These are phyloP conservation scores for Zygoascus flipseniorum DNA, from an alignment of 805 yeast species.

Conservation along the genomic window DNA sequence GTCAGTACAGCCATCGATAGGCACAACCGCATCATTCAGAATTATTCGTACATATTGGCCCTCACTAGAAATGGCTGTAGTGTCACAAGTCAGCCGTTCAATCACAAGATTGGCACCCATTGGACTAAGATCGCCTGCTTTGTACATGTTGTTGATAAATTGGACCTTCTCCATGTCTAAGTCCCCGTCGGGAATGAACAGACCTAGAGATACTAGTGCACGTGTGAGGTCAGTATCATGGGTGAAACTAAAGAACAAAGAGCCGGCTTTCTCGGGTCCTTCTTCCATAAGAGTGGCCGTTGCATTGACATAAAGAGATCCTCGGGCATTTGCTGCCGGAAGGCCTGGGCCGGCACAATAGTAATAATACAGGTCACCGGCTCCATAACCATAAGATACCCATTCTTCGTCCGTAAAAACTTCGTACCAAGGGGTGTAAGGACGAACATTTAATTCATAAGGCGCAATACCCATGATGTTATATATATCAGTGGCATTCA, in stretches of 20 bases:
- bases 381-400: slow-evolving; percentile 34
- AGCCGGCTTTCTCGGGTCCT: slow-evolving; percentile 26
- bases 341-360: slow-evolving; percentile 40
- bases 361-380: slow-evolving; percentile 39
- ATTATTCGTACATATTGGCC: slow-evolving; percentile 39
- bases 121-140: slow-evolving; percentile 42
- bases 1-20: slow-evolving; percentile 37
- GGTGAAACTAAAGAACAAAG: slow-evolving; percentile 40
- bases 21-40: slow-evolving; percentile 48
- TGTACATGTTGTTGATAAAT: slow-evolving; percentile 39
- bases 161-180: slow-evolving; percentile 34
- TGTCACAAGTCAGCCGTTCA: slow-evolving; percentile 41
- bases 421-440: slow-evolving; percentile 34
- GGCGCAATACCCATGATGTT: slow-evolving; percentile 40
- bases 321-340: slow-evolving; percentile 33
- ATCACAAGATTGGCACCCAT: slow-evolving; percentile 48
- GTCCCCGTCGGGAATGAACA: slow-evolving; percentile 33
- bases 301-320: slow-evolving; percentile 41
- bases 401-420: slow-evolving; percentile 45
- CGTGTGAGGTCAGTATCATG: slow-evolving; percentile 51
- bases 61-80: slow-evolving; percentile 18
- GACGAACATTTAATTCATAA: slow-evolving; percentile 42
- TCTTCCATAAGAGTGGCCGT: slow-evolving; percentile 37
- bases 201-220: slow-evolving; percentile 42
- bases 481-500: slow-evolving; percentile 34